Conservation (phyloP, 352 stramenopile species). For the Pythium myriotylum region DNA sequence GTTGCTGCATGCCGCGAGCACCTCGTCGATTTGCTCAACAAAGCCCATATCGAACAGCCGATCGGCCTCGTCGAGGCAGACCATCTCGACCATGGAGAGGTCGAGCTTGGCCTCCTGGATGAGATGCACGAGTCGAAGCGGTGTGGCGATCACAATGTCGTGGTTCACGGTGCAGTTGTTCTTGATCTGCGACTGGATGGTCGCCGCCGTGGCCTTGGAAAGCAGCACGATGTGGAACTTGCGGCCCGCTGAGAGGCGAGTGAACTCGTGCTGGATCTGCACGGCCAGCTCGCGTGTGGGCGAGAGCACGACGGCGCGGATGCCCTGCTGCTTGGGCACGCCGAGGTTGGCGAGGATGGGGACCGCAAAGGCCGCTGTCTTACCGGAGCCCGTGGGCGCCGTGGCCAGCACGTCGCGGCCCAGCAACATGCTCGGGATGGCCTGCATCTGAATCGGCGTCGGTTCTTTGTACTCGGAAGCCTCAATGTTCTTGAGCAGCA, state of each 20-base stretch:
- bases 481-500: slow-evolving; percentile 85
- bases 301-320: slow-evolving; percentile 94
- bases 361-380: slow-evolving; percentile 98
- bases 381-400: slow-evolving; percentile 97
- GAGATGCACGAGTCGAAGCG: slow-evolving; percentile 93
- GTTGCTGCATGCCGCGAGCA: slow-evolving; percentile 92
- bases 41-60: slow-evolving; percentile 97
- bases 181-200: slow-evolving; percentile 72
- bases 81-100: slow-evolving; percentile 86
- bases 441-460: slow-evolving; percentile 99
- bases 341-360: slow-evolving; percentile 89
- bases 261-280: slow-evolving; percentile 97
- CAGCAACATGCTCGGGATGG: slow-evolving; percentile 89
- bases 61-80: slow-evolving; percentile 99
- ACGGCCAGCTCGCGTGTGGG: slow-evolving; percentile 97
- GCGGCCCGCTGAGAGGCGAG: slow-evolving; percentile 84
- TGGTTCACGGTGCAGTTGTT: slow-evolving; percentile 83
- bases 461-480: slow-evolving; percentile 97
- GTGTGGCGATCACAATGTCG: slow-evolving; percentile 97
- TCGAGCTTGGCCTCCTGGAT: slow-evolving; percentile 88
- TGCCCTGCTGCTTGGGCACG: slow-evolving; percentile 55
- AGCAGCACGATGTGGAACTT: slow-evolving; percentile 91
- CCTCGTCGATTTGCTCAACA: slow-evolving; percentile 97
- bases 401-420: slow-evolving; percentile 95
- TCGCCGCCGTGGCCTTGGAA: slow-evolving; percentile 91